phyloP scores from a whole-genome alignment of 371 early-diverging fungal species.

The Racocetra persica region DNA sequence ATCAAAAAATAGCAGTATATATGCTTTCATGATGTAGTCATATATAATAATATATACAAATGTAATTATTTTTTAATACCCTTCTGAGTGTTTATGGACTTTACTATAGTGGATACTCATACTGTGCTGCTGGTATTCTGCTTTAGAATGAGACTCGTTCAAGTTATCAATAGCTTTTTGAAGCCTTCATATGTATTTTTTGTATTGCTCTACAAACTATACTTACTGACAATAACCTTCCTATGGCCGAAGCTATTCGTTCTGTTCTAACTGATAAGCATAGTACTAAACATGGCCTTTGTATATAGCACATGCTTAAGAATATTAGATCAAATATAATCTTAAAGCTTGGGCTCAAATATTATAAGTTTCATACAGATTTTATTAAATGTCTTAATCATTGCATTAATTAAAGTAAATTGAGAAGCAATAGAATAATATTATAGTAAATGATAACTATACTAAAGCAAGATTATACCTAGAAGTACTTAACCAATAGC shows the following conservation, averaged over 20 bases:
- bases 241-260: neutral
- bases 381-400: constrained; percentile 10
- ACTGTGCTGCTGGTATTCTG: neutral
- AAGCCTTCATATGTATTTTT: constrained; percentile 1
- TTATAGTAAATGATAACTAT: neutral
- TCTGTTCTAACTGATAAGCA: constrained; percentile 4
- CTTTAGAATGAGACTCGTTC: neutral
- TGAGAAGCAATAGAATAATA: neutral
- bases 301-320: neutral
- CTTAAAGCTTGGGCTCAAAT: neutral
- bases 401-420: neutral
- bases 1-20: neutral
- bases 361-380: neutral
- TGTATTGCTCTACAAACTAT: neutral
- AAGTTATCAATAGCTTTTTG: neutral
- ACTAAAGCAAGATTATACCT: neutral
- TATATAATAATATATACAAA: constrained; percentile 1
- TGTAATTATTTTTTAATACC: constrained; percentile 5
- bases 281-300: neutral
- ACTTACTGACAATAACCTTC: neutral
- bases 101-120: neutral
- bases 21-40: neutral
- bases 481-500: neutral
- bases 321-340: neutral
- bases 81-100: neutral